Conservation (phyloP, 2,329 filamentous ascomycete genomes). For the Colletotrichum trifolii region DNA sequence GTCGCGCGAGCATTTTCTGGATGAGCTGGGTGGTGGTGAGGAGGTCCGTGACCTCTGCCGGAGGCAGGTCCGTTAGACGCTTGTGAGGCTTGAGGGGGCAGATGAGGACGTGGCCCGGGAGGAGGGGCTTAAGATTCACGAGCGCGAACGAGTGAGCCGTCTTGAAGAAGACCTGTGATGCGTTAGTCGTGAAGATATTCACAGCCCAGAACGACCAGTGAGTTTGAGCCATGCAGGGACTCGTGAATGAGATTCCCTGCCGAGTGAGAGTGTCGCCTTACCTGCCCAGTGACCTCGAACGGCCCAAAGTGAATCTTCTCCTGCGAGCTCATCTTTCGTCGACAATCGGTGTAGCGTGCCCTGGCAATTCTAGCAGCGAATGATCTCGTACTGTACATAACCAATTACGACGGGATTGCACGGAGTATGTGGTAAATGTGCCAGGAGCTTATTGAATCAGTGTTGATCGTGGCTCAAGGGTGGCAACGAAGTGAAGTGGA, state of each 20-base stretch:
- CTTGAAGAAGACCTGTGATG: conserved; percentile 81
- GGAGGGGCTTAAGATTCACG: conserved; percentile 94
- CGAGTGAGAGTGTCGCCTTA: conserved; percentile 47
- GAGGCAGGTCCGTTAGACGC: conserved; percentile 79
- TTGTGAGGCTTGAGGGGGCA: conserved; percentile 77
- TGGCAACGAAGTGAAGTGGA: conserved; percentile 17
- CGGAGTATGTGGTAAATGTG: background rate
- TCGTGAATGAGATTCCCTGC: background rate
- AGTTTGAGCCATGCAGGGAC: background rate
- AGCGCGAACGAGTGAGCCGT: conserved; percentile 86
- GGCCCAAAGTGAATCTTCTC: conserved; percentile 75
- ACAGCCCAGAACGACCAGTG: background rate
- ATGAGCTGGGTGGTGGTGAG: conserved; percentile 89
- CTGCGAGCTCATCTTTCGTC: conserved; percentile 41
- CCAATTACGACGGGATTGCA: background rate
- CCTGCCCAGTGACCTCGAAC: conserved; percentile 81
- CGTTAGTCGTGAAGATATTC: conserved; percentile 7
- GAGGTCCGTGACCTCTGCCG: conserved; percentile 80
- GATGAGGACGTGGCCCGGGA: conserved; percentile 93
- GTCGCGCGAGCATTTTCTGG: conserved; percentile 75
- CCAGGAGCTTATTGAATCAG: background rate
- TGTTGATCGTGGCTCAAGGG: background rate
- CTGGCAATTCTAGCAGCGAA: background rate
- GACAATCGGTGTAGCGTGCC: conserved; percentile 5
- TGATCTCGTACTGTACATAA: conserved; percentile 15